These are phyloP conservation scores for Ophiocordyceps camponoti-saundersi DNA, from an alignment of 2,329 filamentous ascomycete species.

Conservation along the genomic window DNA sequence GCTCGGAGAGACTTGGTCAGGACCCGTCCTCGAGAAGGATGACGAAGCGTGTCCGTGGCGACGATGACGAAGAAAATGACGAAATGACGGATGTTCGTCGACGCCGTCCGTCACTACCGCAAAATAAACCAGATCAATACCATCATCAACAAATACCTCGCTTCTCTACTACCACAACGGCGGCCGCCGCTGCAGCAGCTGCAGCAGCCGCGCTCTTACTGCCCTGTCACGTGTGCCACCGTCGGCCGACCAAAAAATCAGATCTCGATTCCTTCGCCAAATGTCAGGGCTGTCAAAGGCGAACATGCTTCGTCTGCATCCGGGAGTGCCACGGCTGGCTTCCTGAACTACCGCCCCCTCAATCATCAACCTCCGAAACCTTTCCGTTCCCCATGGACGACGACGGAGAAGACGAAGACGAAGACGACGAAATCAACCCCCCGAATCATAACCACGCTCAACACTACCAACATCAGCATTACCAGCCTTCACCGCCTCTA, in stretches of 20 bases:
- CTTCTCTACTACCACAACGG: too few species aligned
- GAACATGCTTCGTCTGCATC: slow-evolving; percentile 55
- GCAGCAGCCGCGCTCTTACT: slow-evolving; percentile 17
- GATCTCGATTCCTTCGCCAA: slow-evolving; percentile 50
- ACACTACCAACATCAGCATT: not conserved
- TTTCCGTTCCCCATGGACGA: slow-evolving; percentile 31
- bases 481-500: not conserved
- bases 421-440: not conserved
- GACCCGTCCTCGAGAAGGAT: slow-evolving; percentile 12
- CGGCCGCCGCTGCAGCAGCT: not conserved
- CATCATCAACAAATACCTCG: too few species aligned
- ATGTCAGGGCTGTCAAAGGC: slow-evolving; percentile 42
- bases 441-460: not conserved
- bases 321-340: slow-evolving; percentile 40
- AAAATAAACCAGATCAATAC: not conserved
- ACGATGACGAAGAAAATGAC: slow-evolving; percentile 1
- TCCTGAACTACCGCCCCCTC: slow-evolving; percentile 2
- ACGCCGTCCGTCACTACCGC: not conserved
- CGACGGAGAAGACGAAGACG: slow-evolving; percentile 21
- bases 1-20: slow-evolving; percentile 9
- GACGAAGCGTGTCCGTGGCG: slow-evolving; percentile 12
- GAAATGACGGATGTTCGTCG: slow-evolving; percentile 6
- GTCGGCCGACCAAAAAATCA: slow-evolving; percentile 44
- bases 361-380: not conserved
- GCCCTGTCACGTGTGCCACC: slow-evolving; percentile 52